Evolutionary conservation across 23 red algal species (phyloP), one percentile per base, ranked within the genome.

Genomic region (Chondrus crispus): DNA sequence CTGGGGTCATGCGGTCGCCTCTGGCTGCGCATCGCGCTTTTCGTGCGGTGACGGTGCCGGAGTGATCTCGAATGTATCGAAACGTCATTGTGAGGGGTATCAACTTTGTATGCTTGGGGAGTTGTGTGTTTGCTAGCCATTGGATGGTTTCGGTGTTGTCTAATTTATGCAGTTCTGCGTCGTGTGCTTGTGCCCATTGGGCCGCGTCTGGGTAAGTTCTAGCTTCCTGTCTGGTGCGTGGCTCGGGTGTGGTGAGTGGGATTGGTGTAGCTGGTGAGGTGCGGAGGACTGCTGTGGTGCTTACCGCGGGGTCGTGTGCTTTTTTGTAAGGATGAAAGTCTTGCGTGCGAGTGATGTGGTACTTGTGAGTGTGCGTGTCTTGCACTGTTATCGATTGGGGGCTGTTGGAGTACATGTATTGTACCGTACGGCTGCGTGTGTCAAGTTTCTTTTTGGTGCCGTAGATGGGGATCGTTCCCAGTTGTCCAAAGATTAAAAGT

Each of bases 1-100:
- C 22, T 51, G 77, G 77, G 28, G 51, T 49, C 54, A 82, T 82
- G 24, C 26, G 77, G 77, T 82, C 77, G 19, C 77, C 77, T 55
- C 77, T 19, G 26, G 2, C 29, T 20, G 1, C 22, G 51, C 77
- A 58, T 19, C 54, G 40, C 7, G 2, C 77, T 57, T 2, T 57
- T n/a, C 45, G 46, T 82, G 26, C 51, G 66, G 18, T 36, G 29
- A 72, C 20, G 13, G 66, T 72, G 30, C 66, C 66, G 66, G 11
- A 5, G 37, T 11, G 16, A 49, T 69, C 13, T 5, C 41, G 57
- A n/a, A 68, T 85, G 68, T 88, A 72, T 11, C 20, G 33, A 35
- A 10, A 68, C 32, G 46, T 43, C 53, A 85, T 62, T 5, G 60
- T 35, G 26, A 62, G 6, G 2, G 47, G 78, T n/a, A n/a, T n/a